Evolutionary conservation across 805 yeast species (phyloP).

Genomic region (Starmerella powellii): DNA sequence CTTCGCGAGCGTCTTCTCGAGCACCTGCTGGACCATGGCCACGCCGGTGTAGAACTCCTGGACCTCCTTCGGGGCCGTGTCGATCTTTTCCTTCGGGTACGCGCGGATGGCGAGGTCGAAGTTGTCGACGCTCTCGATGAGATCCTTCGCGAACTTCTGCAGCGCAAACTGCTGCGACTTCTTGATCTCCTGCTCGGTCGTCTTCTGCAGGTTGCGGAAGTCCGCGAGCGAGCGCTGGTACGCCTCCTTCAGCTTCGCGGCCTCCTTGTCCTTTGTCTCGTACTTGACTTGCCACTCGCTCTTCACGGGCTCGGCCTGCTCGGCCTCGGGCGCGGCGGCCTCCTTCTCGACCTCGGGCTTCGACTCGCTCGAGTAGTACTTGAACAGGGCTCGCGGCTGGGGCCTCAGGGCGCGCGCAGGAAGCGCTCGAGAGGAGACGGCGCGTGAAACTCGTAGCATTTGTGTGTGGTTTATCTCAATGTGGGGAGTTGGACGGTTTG

Average conservation of each 20-base stretch:
- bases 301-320: conserved; percentile 18
- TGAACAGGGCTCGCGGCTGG: neutral
- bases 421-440: neutral
- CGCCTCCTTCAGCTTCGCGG: conserved; percentile 70
- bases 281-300: conserved; percentile 40
- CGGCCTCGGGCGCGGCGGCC: conserved; percentile 19
- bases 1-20: conserved; percentile 66
- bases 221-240: conserved; percentile 79
- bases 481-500: no score
- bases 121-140: conserved; percentile 80
- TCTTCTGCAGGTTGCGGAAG: conserved; percentile 82
- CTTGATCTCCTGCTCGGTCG: conserved; percentile 74
- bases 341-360: conserved; percentile 7
- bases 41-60: conserved; percentile 76
- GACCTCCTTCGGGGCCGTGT: conserved; percentile 36
- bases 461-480: no score
- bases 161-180: conserved; percentile 83
- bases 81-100: conserved; percentile 30
- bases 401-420: neutral
- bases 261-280: conserved; percentile 45
- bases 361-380: conserved; percentile 7
- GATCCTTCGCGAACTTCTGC: conserved; percentile 82
- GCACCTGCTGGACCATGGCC: conserved; percentile 74
- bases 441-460: no score
- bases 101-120: conserved; percentile 80